Base-by-base conservation (phyloP, 257 asterid species). In the Cruciata laevipes region DNA sequence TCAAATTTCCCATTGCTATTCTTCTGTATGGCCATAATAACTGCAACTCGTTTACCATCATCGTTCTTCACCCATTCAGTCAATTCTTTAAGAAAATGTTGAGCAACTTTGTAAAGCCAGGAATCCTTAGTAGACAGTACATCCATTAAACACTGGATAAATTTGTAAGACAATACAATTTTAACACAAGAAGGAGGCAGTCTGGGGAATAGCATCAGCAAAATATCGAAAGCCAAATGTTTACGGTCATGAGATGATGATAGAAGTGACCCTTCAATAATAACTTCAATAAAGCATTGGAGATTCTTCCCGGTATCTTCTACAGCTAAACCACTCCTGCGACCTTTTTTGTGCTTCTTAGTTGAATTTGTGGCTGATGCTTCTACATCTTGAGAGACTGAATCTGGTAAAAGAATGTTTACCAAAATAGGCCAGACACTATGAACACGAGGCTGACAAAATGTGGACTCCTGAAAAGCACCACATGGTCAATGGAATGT, bases 161-260 rank as follows among this genome's bases (percentile, higher is more conserved):
- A 72, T 82, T 90, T 94, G 85, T 84, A 80, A 20, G 98, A 87
- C 71, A 94, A 69, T 35, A 82, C 69, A 25, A 81, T 30, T 53
- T 73, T 82, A 68, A 87, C 79, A 67, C 85, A 88, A 11, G 90
- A 80, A 1, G 86, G 79, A 33, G 95, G 95, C 30, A 94, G 84
- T 80, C 86, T 86, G 23, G 91, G 93, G 49, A 94, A 86, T 59
- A 90, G 82, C 69, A 88, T 89, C 77, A 83, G 78, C 74, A 90
- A 30, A 64, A 85, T 84, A 78, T 90, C 95, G 71, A 94, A 76
- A 40, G 91, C 98, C 71, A 94, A 71, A 77, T 85, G 91, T 74
- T 94, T 90, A 75, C 98, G 95, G 71, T 94, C 95, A 72, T 94
- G 99, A 69, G 99, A 94, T 32, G 99, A 94, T 66, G 85, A 65